Base-by-base conservation (phyloP, 768 basidiomycete species). In the Lactifluus subvellereus region DNA sequence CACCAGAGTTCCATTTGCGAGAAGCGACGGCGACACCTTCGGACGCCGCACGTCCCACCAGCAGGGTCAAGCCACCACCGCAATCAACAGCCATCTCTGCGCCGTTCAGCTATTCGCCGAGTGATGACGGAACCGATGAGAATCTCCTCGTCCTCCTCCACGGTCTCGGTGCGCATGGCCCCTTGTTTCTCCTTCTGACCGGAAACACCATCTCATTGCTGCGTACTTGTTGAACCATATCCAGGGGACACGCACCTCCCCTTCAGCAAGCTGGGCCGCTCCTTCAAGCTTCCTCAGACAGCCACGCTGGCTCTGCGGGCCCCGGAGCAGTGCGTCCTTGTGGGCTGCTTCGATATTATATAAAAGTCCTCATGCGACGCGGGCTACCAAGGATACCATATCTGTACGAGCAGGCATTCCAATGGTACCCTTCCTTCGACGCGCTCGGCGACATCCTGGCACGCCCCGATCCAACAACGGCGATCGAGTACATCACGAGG, bases 401-500 rank as follows among this genome's bases (percentile, higher is more conserved):
- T 69, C 78, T 93, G 20, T 83, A 90, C 69, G 88, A 90, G 72
- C 78, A 85, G 42, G 85, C 90, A 2, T 95, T 80, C 71, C 88
- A 94, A 69, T 95, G 92, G 93, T 95, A 89, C 74, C 74, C 80
- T 11, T 89, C 90, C 49, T 95, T 94, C 72, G 86, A 91, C 70
- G 77, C 73, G 6, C 81, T 94, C 7, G 94, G 94, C 2, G 90
- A 91, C 64, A 74, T 84, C 33, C 78, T 93, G 63, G 71, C 76
- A 4, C 76, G 77, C 9, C 92, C 93, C 2, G 84, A 96, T 69
- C 94, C 93, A 11, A 85, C 86, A 0, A 71, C 81, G 0, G 86
- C 85, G 0, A 77, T 94, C 59, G 76, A 83, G 8, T 74, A 84
- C 42, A 73, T 94, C 38, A 71, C 70, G 13, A 76, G 75, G 27